phyloP scores from a whole-genome alignment of 306 rosid species.

The Quercus rubra region DNA sequence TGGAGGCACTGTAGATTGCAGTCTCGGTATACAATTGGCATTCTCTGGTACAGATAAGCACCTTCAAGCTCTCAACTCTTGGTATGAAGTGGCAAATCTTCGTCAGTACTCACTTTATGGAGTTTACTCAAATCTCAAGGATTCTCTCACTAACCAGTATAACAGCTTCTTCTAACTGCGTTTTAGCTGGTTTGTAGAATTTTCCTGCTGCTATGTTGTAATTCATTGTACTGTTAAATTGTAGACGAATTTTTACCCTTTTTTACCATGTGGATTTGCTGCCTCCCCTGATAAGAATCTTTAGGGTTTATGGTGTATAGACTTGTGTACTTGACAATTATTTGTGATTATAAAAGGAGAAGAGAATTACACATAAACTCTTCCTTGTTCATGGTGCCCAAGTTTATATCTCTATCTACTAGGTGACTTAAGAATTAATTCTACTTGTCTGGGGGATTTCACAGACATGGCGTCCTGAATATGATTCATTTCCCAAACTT shows the following conservation, averaged over 20 bases:
- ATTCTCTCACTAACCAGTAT: conserved; percentile 77
- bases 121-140: conserved; percentile 78
- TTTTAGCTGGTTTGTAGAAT: conserved; percentile 22
- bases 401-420: background rate
- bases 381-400: background rate
- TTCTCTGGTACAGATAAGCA: conserved; percentile 95
- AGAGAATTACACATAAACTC: background rate
- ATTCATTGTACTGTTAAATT: conserved; percentile 9
- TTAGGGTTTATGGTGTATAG: conserved; percentile 26
- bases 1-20: conserved; percentile 80
- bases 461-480: background rate
- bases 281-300: background rate
- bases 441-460: background rate
- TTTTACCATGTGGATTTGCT: background rate
- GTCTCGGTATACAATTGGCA: conserved; percentile 80
- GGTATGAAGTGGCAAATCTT: conserved; percentile 92
- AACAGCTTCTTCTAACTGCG: conserved; percentile 51
- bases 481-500: background rate
- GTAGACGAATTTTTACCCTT: background rate
- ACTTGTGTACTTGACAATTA: conserved; percentile 21
- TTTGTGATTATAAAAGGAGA: conserved; percentile 12
- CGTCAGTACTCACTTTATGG: conserved; percentile 81
- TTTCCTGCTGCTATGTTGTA: conserved; percentile 19
- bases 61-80: conserved; percentile 81
- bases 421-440: background rate